Evolutionary conservation across 768 basidiomycete genomes (phyloP).

Genomic region (Grammothele lineata): DNA sequence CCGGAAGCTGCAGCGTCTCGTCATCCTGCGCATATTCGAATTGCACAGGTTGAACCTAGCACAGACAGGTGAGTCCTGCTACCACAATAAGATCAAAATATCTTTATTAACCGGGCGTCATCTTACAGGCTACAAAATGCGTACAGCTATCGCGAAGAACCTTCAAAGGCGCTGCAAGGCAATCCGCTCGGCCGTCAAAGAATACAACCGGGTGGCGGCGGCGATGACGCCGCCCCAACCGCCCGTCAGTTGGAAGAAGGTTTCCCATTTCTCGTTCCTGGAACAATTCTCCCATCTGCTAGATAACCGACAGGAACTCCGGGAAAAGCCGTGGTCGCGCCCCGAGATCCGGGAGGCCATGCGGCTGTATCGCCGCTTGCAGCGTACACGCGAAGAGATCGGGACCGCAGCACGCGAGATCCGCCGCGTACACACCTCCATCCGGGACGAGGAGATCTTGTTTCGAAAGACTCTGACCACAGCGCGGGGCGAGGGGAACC

Average conservation of each 20-base stretch:
- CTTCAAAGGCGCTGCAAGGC: constrained; percentile 21
- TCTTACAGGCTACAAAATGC: constrained; percentile 24
- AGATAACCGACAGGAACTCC: constrained; percentile 21
- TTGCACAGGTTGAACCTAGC: constrained; percentile 34
- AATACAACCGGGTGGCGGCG: constrained; percentile 17
- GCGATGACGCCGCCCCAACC: neutral
- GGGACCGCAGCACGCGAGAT: constrained; percentile 20
- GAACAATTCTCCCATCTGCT: constrained; percentile 27
- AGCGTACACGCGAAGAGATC: constrained; percentile 23
- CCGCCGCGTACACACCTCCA: constrained; percentile 22
- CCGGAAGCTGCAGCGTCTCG: constrained; percentile 29
- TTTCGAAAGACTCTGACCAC: neutral
- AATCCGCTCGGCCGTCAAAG: constrained; percentile 21
- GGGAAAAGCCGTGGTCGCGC: constrained; percentile 23
- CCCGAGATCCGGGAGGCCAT: constrained; percentile 21
- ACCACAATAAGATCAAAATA: neutral
- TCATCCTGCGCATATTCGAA: constrained; percentile 34
- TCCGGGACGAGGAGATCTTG: constrained; percentile 20
- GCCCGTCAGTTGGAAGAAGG: constrained; percentile 19
- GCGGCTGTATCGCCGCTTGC: constrained; percentile 15
- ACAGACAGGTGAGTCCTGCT: constrained; percentile 26
- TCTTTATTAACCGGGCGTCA: neutral
- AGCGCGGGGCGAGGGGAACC: neutral
- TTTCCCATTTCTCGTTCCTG: constrained; percentile 26
- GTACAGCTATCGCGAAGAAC: constrained; percentile 26